Base-by-base conservation (phyloP, 441 rosid species). In the Syzygium syzygioides region DNA sequence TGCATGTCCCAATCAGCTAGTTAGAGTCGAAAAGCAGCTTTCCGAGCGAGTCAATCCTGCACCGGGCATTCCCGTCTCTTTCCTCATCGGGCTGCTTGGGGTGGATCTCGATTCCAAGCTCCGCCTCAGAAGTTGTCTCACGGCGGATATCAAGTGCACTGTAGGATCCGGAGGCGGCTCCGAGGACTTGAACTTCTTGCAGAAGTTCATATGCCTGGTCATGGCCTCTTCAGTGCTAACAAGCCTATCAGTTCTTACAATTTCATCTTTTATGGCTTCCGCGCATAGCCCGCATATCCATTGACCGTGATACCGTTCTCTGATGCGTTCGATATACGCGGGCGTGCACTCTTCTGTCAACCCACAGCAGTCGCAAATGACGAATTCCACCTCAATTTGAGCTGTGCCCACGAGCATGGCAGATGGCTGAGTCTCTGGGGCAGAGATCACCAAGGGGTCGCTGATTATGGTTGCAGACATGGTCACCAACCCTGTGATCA, bases 251-350 rank as follows among this genome's bases (percentile, higher is more conserved):
- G 94, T 92, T 87, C 94, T 93, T 25, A 93, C 83, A 14, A 93
- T 93, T 86, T 95, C 97, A 85, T 95, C 94, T 50, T 95, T 95
- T 12, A 95, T 92, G 28, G 96, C 97, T 90, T 95, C 97, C 6
- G 94, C 94, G 87, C 97, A 95, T 2, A 95, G 92, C 3, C 97
- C 97, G 87, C 97, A 95, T 7, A 95, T 91, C 97, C 97, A 95
- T 92, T 94, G 94, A 5, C 97, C 96, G 14, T 89, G 91, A 88
- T 94, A 94, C 25, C 92, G 87, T 41, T 93, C 93, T 53, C 92
- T 91, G 56, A 94, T 86, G 32, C 87, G 92, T 55, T 93, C 92
- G 86, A 94, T 94, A 90, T 94, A 95, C 0, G 94, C 93, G 10
- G 93, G 95, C 56, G 97, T 95, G 87, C 97, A 94, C 87, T 95